Conservation (phyloP, 768 basidiomycete genomes). For the Trametes villosa region DNA sequence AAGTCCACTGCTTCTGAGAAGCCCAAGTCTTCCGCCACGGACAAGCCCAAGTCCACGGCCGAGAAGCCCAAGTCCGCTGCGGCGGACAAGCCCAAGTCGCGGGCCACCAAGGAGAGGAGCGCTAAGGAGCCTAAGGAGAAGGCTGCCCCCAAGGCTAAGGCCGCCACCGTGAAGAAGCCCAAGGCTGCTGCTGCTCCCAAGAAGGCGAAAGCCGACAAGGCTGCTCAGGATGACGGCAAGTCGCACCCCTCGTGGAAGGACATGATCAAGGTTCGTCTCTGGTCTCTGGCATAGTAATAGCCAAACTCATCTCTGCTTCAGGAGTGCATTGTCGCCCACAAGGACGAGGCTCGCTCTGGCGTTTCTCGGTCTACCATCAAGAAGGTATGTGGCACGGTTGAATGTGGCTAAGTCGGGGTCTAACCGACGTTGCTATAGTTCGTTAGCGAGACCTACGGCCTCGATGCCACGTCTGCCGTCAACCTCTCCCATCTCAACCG, state of each 20-base stretch:
- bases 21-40: slow-evolving; percentile 23
- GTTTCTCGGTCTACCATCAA: slow-evolving; percentile 82
- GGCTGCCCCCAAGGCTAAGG: slow-evolving; percentile 17
- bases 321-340: slow-evolving; percentile 74
- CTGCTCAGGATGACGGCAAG: slow-evolving; percentile 23
- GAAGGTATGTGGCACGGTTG: slow-evolving; percentile 38
- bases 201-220: slow-evolving; percentile 24
- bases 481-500: slow-evolving; percentile 53
- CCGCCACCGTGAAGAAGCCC: slow-evolving; percentile 26
- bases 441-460: slow-evolving; percentile 57
- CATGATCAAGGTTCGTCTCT: slow-evolving; percentile 40
- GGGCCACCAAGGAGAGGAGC: slow-evolving; percentile 14
- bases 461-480: slow-evolving; percentile 43
- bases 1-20: slow-evolving; percentile 25
- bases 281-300: background rate
- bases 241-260: slow-evolving; percentile 44
- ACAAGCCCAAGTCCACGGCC: slow-evolving; percentile 17
- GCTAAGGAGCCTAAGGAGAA: slow-evolving; percentile 12
- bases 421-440: slow-evolving; percentile 39
- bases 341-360: slow-evolving; percentile 68
- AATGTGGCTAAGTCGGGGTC: no score
- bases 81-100: slow-evolving; percentile 24
- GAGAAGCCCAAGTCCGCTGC: slow-evolving; percentile 23
- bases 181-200: slow-evolving; percentile 14
- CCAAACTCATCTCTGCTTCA: slow-evolving; percentile 33